Conservation (phyloP, 495 filamentous ascomycete genomes). For the Hypoxylon fuscum region DNA sequence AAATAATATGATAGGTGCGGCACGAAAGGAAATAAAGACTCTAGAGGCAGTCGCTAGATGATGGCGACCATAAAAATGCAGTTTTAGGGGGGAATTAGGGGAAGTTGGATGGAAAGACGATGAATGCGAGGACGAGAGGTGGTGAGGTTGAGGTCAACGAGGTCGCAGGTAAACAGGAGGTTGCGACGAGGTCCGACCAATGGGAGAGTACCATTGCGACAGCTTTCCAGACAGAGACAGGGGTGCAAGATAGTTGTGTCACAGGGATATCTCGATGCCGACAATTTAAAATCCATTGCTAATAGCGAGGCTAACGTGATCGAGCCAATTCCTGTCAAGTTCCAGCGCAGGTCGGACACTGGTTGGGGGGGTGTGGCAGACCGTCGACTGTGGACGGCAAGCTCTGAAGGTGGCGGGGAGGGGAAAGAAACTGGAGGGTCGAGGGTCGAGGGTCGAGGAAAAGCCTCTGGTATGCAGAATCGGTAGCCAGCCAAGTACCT, state of each 20-base stretch:
- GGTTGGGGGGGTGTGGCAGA: conserved; percentile 14
- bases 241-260: conserved; percentile 38
- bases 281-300: conserved; percentile 43
- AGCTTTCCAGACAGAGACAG: conserved; percentile 33
- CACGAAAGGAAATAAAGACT: conserved; percentile 10
- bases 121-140: conserved; percentile 31
- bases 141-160: conserved; percentile 38
- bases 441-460: not conserved
- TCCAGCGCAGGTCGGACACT: conserved; percentile 21
- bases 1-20: conserved; percentile 19
- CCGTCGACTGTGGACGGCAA: not conserved
- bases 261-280: conserved; percentile 38
- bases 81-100: conserved; percentile 13
- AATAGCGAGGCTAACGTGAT: conserved; percentile 41
- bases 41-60: conserved; percentile 22
- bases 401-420: not conserved
- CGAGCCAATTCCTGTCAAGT: conserved; percentile 38
- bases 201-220: conserved; percentile 31
- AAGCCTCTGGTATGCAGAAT: no score
- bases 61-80: conserved; percentile 19
- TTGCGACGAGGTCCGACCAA: conserved; percentile 37
- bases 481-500: no score
- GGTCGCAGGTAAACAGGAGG: conserved; percentile 44
- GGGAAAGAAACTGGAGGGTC: conserved; percentile 26
- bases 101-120: conserved; percentile 42